A percentile compares a stretch with the other conserved stretches of the same genome.
Evolutionary conservation across 345 rosid genomes (phyloP).

Genomic region (Hibiscus trionum): DNA sequence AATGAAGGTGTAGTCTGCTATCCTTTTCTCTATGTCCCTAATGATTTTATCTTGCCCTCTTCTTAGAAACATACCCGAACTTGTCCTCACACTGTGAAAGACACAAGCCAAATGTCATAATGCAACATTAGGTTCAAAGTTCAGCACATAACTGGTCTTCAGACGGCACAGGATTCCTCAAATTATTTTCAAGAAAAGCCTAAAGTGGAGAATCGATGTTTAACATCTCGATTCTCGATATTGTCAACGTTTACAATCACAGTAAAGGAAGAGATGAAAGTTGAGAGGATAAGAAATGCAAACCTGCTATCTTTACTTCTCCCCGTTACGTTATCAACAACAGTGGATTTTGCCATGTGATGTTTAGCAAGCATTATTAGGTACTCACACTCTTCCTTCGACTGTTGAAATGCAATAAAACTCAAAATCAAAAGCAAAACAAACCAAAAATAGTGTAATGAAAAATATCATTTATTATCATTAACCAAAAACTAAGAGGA

Average conservation of each 20-base stretch:
- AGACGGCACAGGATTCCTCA: neutral
- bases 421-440: neutral
- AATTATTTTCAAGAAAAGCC: neutral
- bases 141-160: neutral
- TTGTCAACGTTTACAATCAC: neutral
- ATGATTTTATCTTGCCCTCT: slow-evolving; percentile 69
- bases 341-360: slow-evolving; percentile 76
- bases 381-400: slow-evolving; percentile 81
- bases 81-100: slow-evolving; percentile 66
- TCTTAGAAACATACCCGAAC: slow-evolving; percentile 80
- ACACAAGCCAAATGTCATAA: neutral
- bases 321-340: slow-evolving; percentile 79
- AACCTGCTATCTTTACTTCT: slow-evolving; percentile 89
- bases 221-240: slow-evolving; percentile 42
- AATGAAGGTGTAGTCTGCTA: slow-evolving; percentile 77
- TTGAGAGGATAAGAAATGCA: slow-evolving; percentile 2
- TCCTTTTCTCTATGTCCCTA: slow-evolving; percentile 65
- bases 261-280: neutral
- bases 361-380: slow-evolving; percentile 81
- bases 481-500: neutral
- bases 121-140: neutral
- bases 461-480: no score
- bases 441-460: no score
- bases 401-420: slow-evolving; percentile 36
- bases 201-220: neutral